Evolutionary conservation across 768 basidiomycete species (phyloP).

Genomic region (Russula brevipes): DNA sequence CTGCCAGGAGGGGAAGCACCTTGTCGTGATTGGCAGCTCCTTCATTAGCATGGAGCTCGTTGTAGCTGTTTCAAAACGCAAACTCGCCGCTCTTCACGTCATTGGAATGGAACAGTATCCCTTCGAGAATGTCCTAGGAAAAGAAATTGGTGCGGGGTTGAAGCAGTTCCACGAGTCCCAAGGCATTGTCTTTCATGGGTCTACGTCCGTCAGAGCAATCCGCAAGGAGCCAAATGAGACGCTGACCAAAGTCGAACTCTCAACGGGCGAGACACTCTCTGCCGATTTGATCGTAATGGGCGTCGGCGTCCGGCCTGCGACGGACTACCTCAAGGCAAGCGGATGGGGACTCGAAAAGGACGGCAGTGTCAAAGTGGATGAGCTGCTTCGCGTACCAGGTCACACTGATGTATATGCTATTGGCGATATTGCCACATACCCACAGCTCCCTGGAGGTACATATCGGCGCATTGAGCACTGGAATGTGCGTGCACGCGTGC

Average conservation of each 20-base stretch:
- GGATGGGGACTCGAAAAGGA: conserved; percentile 67
- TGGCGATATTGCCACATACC: conserved; percentile 80
- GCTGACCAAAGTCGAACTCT: conserved; percentile 44
- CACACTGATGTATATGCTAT: conserved; percentile 60
- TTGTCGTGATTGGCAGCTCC: conserved; percentile 81
- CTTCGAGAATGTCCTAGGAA: conserved; percentile 76
- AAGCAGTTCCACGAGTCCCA: conserved; percentile 77
- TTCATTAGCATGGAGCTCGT: conserved; percentile 96
- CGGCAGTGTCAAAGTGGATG: conserved; percentile 73
- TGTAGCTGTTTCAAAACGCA: conserved; percentile 62
- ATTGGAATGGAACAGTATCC: conserved; percentile 80
- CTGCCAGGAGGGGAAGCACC: conserved; percentile 63
- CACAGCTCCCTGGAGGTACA: conserved; percentile 50
- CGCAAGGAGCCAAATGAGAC: conserved; percentile 45
- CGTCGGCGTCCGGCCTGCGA: conserved; percentile 81
- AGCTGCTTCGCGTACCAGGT: conserved; percentile 57
- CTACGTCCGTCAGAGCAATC: conserved; percentile 62
- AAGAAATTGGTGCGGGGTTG: conserved; percentile 69
- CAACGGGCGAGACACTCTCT: conserved; percentile 43
- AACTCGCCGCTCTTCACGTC: conserved; percentile 76
- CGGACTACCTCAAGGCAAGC: conserved; percentile 69
- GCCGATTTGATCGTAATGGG: conserved; percentile 83
- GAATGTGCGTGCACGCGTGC: conserved; percentile 51
- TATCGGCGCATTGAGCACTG: conserved; percentile 78
- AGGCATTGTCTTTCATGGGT: conserved; percentile 82